Percentiles rank a stretch among this genome's conserved stretches.
These are phyloP conservation scores for Agroathelia rolfsii DNA, from an alignment of 1,284 basidiomycete species.

Conservation along the genomic window DNA sequence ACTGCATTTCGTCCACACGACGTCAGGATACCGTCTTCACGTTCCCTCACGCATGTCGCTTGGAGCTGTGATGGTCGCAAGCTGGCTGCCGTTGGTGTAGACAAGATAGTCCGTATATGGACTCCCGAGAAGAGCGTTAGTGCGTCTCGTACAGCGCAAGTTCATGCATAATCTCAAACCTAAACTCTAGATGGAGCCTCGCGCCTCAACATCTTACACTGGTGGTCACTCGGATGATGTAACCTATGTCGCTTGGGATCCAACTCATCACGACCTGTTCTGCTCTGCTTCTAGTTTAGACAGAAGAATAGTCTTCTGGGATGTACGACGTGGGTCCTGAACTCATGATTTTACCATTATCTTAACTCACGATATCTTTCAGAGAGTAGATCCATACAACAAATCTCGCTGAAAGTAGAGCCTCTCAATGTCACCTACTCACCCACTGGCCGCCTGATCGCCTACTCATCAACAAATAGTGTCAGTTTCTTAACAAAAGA, in stretches of 20 bases:
- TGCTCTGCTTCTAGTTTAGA: slow-evolving; percentile 70
- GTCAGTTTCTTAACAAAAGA: no score
- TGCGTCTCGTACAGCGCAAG: slow-evolving; percentile 8
- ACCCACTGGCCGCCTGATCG: slow-evolving; percentile 55
- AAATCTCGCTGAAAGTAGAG: slow-evolving; percentile 40
- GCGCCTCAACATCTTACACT: slow-evolving; percentile 49
- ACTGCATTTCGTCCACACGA: slow-evolving; percentile 70
- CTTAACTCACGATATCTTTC: slow-evolving; percentile 11
- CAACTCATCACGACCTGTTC: slow-evolving; percentile 70
- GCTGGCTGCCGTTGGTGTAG: slow-evolving; percentile 66
- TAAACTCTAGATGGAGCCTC: slow-evolving; percentile 48
- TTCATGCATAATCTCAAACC: slow-evolving; percentile 2
- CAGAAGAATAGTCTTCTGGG: slow-evolving; percentile 67
- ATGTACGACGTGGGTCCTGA: slow-evolving; percentile 57
- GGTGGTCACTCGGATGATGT: slow-evolving; percentile 67
- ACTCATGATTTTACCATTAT: slow-evolving; percentile 4
- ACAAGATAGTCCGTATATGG: slow-evolving; percentile 69
- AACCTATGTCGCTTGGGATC: slow-evolving; percentile 72
- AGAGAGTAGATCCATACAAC: slow-evolving; percentile 63
- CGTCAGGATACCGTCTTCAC: slow-evolving; percentile 50
- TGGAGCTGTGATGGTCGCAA: slow-evolving; percentile 78
- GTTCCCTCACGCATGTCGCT: slow-evolving; percentile 63
- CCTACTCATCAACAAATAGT: no score
- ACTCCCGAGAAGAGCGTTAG: slow-evolving; percentile 64
- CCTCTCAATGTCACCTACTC: slow-evolving; percentile 60